Percentiles rank a stretch among this genome's conserved stretches.
These are phyloP conservation scores for Xylaria castorea DNA, from an alignment of 495 filamentous ascomycete genomes.

Conservation along the genomic window DNA sequence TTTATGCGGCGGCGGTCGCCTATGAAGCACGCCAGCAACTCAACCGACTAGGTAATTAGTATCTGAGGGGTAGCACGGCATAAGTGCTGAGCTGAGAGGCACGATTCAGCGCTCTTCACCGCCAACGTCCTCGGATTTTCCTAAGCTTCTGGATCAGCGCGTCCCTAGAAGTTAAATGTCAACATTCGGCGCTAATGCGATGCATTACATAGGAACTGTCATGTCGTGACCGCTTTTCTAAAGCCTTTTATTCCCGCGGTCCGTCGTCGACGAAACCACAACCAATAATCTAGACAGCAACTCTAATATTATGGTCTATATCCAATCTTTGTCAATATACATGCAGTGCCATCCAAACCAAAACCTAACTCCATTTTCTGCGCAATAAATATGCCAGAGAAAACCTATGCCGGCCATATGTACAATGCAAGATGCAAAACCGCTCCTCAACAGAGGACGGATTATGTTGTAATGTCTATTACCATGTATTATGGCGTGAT, in stretches of 20 bases:
- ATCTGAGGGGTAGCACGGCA: conserved; percentile 15
- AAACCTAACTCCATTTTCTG: conserved; percentile 15
- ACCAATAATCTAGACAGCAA: not conserved
- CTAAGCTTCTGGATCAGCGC: not conserved
- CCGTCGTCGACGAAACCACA: not conserved
- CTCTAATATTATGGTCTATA: conserved; percentile 9
- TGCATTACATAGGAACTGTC: not conserved
- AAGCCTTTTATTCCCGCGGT: not conserved
- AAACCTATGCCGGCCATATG: conserved; percentile 9
- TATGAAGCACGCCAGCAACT: not conserved
- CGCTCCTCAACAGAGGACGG: not conserved
- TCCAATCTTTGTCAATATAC: conserved; percentile 15
- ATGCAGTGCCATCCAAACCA: conserved; percentile 4
- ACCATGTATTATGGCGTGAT: conserved; percentile 11
- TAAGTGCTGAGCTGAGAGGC: conserved; percentile 20
- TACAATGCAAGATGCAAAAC: conserved; percentile 24
- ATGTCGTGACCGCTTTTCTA: conserved; percentile 12
- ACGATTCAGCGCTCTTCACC: conserved; percentile 14
- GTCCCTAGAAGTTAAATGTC: not conserved
- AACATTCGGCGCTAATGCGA: not conserved
- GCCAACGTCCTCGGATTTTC: not conserved
- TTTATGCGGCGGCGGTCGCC: not conserved
- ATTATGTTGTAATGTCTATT: conserved; percentile 10
- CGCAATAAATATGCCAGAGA: conserved; percentile 10
- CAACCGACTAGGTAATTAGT: not conserved